Evolutionary conservation across 2,329 filamentous ascomycete genomes (phyloP), one percentile per base, ranked within the genome.

Genomic region (Ilyonectria sp.): DNA sequence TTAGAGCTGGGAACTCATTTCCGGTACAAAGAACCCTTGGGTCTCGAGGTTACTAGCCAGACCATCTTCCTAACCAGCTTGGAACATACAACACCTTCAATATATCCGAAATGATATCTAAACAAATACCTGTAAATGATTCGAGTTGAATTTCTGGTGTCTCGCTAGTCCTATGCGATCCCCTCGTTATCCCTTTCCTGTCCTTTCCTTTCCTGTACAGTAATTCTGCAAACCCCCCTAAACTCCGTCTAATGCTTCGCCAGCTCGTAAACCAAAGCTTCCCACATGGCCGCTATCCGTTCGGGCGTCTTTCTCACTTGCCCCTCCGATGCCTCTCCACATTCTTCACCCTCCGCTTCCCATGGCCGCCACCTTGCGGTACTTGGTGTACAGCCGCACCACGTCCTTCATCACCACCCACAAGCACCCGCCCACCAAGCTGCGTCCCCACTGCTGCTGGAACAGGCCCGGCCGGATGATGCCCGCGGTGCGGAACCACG

Each of bases 371-470:
- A 89, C 89, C 68, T 85, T 86, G 68, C 89, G 84, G 78, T 90
- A 90, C 80, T 92, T 92, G 71, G 86, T 85, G 75, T 91, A 92
- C 26, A 93, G 79, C 64, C 84, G 82, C 57, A 91, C 82, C 3
- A 84, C 84, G 73, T 93, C 90, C 79, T 95, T 96, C 59, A 97
- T 80, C 10, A 97, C 91, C 17, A 98, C 91, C 75, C 95, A 97
- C 21, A 97, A 82, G 77, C 94, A 96, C 0, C 96, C 96, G 1
- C 96, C 96, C 1, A 96, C 87, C 3, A 99, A 85, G 75, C 93
- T 98, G 63, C 96, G 87, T 1, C 94, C 96, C 94, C 96, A 98
- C 65, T 91, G 90, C 73, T 93, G 89, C 76, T 96, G 93, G 35
- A 99, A 80, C 29, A 98, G 84, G 0, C 93, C 91, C 0, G 89